Evolutionary conservation across 495 filamentous ascomycete genomes (phyloP).

Genomic region (Xylaria intraflava): DNA sequence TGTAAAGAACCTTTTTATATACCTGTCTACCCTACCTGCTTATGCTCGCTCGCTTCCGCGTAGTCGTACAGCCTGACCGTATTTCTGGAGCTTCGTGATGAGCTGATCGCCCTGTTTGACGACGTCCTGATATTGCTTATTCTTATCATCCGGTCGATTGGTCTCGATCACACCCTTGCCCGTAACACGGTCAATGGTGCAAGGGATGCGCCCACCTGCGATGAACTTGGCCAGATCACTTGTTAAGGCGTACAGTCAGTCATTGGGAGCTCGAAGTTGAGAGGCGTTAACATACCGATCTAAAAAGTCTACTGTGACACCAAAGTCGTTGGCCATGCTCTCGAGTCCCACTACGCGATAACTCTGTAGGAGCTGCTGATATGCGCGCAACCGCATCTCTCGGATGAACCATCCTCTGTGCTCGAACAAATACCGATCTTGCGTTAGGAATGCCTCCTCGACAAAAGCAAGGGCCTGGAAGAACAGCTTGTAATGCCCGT

Average conservation of each 20-base stretch:
- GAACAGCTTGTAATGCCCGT: slow-evolving; percentile 86
- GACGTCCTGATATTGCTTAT: slow-evolving; percentile 96
- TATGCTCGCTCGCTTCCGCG: slow-evolving; percentile 84
- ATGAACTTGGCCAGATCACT: slow-evolving; percentile 97
- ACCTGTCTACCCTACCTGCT: background rate
- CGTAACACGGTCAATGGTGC: slow-evolving; percentile 89
- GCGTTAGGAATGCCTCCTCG: slow-evolving; percentile 86
- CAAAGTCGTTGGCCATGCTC: slow-evolving; percentile 95
- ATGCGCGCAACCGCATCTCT: slow-evolving; percentile 93
- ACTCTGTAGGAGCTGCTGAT: slow-evolving; percentile 94
- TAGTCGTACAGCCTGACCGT: slow-evolving; percentile 90
- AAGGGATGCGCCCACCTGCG: slow-evolving; percentile 84
- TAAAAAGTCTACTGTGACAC: slow-evolving; percentile 89
- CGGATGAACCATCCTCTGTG: slow-evolving; percentile 94
- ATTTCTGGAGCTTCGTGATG: slow-evolving; percentile 98
- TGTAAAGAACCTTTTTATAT: background rate
- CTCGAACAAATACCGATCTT: slow-evolving; percentile 90
- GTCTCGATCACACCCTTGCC: slow-evolving; percentile 94
- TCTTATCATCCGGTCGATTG: slow-evolving; percentile 94
- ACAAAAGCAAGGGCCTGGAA: slow-evolving; percentile 86
- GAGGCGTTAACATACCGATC: slow-evolving; percentile 60
- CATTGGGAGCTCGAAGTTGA: background rate
- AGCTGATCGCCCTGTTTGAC: slow-evolving; percentile 94
- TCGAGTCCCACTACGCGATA: slow-evolving; percentile 92
- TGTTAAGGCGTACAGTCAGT: slow-evolving; percentile 1